Evolutionary conservation across 2,329 filamentous ascomycete genomes (phyloP), one percentile per base, ranked within the genome.

Genomic region (Fusarium brevicatenulatum): DNA sequence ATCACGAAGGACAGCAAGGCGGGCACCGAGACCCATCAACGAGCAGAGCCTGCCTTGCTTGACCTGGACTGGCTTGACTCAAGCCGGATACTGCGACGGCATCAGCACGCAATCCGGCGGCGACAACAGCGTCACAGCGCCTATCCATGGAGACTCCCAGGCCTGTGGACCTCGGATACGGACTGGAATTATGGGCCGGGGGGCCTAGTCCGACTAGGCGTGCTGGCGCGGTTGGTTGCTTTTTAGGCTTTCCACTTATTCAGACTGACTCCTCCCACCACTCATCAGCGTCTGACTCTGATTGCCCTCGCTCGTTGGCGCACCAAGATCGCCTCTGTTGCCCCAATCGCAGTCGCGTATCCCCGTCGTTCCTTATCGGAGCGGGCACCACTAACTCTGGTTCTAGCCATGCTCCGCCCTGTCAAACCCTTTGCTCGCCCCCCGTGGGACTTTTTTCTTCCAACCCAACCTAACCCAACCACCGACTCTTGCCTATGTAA

Each of bases 141-240:
- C 60, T 63, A 72, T 70, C 64, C 64, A 72, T 74, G 71, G 71
- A 72, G 55, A 65, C 57, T 53, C 53, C 34, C 57, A 58, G 46
- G 44, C 57, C 55, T 65, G 69, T 74, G 76, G 74, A 46, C 66
- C 76, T 70, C 67, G 54, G 56, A 71, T 72, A 66, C 73, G 63
- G 69, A 55, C 68, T 68, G 72, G 68, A 78, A 77, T 76, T 78
- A 74, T 78, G 76, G 75, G 58, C 68, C 67, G 65, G 76, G 68
- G 58, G 55, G 56, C 39, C 76, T 76, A 57, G 66, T 64, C 62
- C 60, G 56, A 69, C 52, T 44, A 56, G 47, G 53, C 50, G 47
- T 75, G 76, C 72, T 77, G 53, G 49, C 58, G 47, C 72, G 76
- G 76, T 77, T 77, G 74, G 68, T 71, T 75, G 50, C 60, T 59